Evolutionary conservation across 2,329 filamentous ascomycete species (phyloP).

Genomic region (Apiospora koreana): DNA sequence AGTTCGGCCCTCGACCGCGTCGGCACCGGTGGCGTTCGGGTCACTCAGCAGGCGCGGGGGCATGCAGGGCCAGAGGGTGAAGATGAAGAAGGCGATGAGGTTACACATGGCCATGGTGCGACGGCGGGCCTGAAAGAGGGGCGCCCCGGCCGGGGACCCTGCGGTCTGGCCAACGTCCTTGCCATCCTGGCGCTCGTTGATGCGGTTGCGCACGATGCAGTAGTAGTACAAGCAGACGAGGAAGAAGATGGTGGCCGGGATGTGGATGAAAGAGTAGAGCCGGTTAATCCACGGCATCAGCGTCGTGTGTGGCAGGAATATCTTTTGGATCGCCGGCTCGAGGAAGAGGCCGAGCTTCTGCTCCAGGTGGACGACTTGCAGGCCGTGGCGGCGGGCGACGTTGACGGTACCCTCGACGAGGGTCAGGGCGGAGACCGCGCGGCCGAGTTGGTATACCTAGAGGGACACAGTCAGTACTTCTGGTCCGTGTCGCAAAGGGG

Average conservation of each 20-base stretch:
- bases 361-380: slow-evolving; percentile 68
- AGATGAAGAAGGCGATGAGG: slow-evolving; percentile 59
- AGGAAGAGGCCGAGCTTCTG: slow-evolving; percentile 64
- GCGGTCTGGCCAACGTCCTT: slow-evolving; percentile 14
- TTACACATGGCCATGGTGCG: slow-evolving; percentile 65
- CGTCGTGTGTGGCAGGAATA: slow-evolving; percentile 48
- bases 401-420: slow-evolving; percentile 69
- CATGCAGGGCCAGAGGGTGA: slow-evolving; percentile 66
- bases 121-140: slow-evolving; percentile 56
- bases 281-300: slow-evolving; percentile 71
- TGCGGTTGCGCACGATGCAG: slow-evolving; percentile 56
- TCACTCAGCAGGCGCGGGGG: slow-evolving; percentile 61
- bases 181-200: slow-evolving; percentile 13
- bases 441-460: slow-evolving; percentile 73
- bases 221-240: slow-evolving; percentile 66
- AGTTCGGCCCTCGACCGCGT: slow-evolving; percentile 60
- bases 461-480: not conserved
- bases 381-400: slow-evolving; percentile 67
- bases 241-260: slow-evolving; percentile 74
- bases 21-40: slow-evolving; percentile 52
- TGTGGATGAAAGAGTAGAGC: slow-evolving; percentile 76
- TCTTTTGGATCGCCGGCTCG: slow-evolving; percentile 54
- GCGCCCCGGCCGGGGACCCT: slow-evolving; percentile 39
- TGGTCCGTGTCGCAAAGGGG: not conserved
- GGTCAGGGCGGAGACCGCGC: slow-evolving; percentile 70